phyloP scores from a whole-genome alignment of 75 land plant genomes.

The Sequoiadendron giganteum region DNA sequence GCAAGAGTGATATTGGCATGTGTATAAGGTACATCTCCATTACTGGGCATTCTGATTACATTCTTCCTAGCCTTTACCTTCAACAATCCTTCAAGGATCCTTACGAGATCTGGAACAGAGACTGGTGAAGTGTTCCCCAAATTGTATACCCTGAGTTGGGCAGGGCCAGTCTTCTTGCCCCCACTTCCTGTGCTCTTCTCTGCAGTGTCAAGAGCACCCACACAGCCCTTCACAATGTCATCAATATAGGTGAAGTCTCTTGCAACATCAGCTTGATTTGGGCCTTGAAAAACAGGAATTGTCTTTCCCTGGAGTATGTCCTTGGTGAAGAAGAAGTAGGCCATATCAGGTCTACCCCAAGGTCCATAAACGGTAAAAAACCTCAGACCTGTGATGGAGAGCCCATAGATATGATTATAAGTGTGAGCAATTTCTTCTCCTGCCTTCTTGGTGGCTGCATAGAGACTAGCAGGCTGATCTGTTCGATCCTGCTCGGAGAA shows the following conservation, averaged over 20 bases:
- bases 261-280: constrained; percentile 32
- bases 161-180: constrained; percentile 56
- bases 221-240: constrained; percentile 57
- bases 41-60: constrained; percentile 55
- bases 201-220: constrained; percentile 62
- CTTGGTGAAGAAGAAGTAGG: constrained; percentile 65
- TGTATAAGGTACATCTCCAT: constrained; percentile 68
- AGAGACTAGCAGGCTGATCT: constrained; percentile 83
- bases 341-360: constrained; percentile 73
- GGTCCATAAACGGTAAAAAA: constrained; percentile 72
- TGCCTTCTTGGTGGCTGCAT: constrained; percentile 90
- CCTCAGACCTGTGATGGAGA: constrained; percentile 59
- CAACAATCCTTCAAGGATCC: constrained; percentile 46
- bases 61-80: constrained; percentile 54
- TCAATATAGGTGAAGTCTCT: constrained; percentile 67
- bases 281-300: constrained; percentile 39
- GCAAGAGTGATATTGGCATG: constrained; percentile 70
- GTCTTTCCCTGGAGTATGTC: constrained; percentile 47
- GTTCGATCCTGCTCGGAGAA: constrained; percentile 79
- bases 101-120: constrained; percentile 45
- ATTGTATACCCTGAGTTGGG: constrained; percentile 54
- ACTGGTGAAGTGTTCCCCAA: constrained; percentile 69
- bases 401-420: constrained; percentile 67
- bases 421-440: constrained; percentile 79
- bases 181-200: constrained; percentile 61